Evolutionary conservation across 805 yeast species (phyloP), one percentile per base, ranked within the genome.

Genomic region (Candida morakotiae): DNA sequence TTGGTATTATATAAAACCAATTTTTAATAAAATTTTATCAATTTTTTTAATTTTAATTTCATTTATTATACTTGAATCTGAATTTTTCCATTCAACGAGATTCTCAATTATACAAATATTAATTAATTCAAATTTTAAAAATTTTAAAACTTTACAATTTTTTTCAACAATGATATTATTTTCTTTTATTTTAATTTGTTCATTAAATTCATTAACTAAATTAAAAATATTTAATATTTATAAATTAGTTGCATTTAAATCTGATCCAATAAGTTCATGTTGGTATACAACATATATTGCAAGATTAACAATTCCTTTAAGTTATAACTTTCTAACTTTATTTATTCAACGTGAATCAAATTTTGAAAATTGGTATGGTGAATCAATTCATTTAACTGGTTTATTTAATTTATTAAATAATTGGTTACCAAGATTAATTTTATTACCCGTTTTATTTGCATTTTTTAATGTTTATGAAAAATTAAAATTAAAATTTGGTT

Each of bases 241-340:
- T 54, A 88, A 83, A 43, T 68, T 87, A 40, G 87, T 83, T 10
- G 78, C 81, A 14, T 72, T 71, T 44, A 73, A 79, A 37, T 81
- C 91, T 0, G 91, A 83, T 52, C 82, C 86, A 0, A 83, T 85
- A 0, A 79, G 87, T 11, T 73, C 83, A 16, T 70, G 86, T 23
- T 87, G 86, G 53, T 87, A 84, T 55, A 78, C 88, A 15, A 82
- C 84, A 49, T 86, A 87, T 49, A 79, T 86, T 14, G 83, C 89
- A 35, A 77, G 95, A 44, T 64, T 87, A 53, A 84, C 95, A 0
- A 80, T 87, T 9, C 95, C 95, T 9, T 65, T 87, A 44, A 78
- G 86, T 18, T 87, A 83, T 60, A 87, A 87, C 58, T 87, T 83
- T 53, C 57, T 86, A 39, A 83, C 84, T 35, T 64, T 87, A 37